phyloP scores from a whole-genome alignment of 495 filamentous ascomycete genomes.

The Aspergillus ellipticus region DNA sequence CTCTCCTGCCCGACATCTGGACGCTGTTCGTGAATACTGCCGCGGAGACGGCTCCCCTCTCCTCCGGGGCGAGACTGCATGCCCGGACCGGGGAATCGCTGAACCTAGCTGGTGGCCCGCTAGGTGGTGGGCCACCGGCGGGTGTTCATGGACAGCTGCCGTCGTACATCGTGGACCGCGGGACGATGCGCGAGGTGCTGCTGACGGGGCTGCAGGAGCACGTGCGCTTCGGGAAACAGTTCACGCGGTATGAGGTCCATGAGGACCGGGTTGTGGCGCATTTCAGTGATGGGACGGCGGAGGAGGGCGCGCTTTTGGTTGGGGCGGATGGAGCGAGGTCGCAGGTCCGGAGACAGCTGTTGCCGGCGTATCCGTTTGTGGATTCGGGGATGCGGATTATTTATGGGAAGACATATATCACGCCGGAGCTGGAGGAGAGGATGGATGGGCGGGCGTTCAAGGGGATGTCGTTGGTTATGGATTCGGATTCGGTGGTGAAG shows the following conservation, averaged over 20 bases:
- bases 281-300: constrained; percentile 37
- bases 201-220: constrained; percentile 30
- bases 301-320: constrained; percentile 35
- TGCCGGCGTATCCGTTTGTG: constrained; percentile 32
- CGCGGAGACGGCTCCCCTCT: constrained; percentile 29
- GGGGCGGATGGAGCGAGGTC: constrained; percentile 46
- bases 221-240: constrained; percentile 40
- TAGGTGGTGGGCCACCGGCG: constrained; percentile 15
- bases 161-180: constrained; percentile 27
- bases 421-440: constrained; percentile 18
- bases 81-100: background rate
- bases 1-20: constrained; percentile 42
- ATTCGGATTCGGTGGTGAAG: constrained; percentile 21
- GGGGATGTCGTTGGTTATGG: constrained; percentile 21
- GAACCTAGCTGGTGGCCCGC: constrained; percentile 17
- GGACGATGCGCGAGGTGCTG: constrained; percentile 25
- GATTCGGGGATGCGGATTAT: constrained; percentile 43
- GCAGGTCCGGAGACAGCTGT: constrained; percentile 36
- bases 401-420: constrained; percentile 26
- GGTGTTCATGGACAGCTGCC: constrained; percentile 1
- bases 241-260: constrained; percentile 29
- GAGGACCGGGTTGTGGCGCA: constrained; percentile 25
- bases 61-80: background rate
- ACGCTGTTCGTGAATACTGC: constrained; percentile 50
- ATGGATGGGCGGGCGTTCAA: constrained; percentile 21